These are phyloP conservation scores for Leccinum variicolor DNA, from an alignment of 768 basidiomycete species.

Conservation along the genomic window DNA sequence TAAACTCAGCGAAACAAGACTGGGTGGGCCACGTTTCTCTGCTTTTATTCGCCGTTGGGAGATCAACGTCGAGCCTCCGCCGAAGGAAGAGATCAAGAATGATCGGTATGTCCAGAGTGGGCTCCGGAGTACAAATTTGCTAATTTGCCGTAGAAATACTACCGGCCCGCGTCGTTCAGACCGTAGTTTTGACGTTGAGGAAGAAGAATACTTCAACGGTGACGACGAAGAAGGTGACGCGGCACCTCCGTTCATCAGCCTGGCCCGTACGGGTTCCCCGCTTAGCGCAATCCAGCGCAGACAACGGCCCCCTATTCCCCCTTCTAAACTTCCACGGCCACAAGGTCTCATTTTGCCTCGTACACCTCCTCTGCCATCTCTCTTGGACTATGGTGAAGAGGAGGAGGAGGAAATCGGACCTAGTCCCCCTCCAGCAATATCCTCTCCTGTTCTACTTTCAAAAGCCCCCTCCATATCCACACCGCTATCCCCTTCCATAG, in stretches of 20 bases:
- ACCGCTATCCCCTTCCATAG: constrained; percentile 33
- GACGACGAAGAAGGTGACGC: constrained; percentile 75
- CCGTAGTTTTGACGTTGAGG: constrained; percentile 63
- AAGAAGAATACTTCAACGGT: constrained; percentile 92
- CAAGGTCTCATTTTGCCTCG: constrained; percentile 39
- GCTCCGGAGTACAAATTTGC: constrained; percentile 1
- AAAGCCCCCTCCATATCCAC: constrained; percentile 16
- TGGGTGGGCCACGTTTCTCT: constrained; percentile 66
- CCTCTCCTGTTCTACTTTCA: constrained; percentile 6
- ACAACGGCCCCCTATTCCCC: constrained; percentile 45
- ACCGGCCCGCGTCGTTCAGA: constrained; percentile 41
- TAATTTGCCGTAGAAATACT: constrained; percentile 32
- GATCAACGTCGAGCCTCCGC: constrained; percentile 83
- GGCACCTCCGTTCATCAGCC: constrained; percentile 30
- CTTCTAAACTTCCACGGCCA: constrained; percentile 47
- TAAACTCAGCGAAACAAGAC: constrained; percentile 53
- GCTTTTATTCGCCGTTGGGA: constrained; percentile 81
- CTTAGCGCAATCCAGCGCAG: constrained; percentile 53
- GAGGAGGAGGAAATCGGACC: constrained; percentile 36
- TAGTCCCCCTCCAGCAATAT: constrained; percentile 12
- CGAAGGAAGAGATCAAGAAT: constrained; percentile 46
- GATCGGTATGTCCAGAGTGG: constrained; percentile 43
- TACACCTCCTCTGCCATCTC: constrained; percentile 51
- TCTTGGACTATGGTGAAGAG: constrained; percentile 78
- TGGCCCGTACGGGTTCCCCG: constrained; percentile 28